These are phyloP conservation scores for Erysimum pusillum DNA, from an alignment of 441 rosid species.

Conservation along the genomic window DNA sequence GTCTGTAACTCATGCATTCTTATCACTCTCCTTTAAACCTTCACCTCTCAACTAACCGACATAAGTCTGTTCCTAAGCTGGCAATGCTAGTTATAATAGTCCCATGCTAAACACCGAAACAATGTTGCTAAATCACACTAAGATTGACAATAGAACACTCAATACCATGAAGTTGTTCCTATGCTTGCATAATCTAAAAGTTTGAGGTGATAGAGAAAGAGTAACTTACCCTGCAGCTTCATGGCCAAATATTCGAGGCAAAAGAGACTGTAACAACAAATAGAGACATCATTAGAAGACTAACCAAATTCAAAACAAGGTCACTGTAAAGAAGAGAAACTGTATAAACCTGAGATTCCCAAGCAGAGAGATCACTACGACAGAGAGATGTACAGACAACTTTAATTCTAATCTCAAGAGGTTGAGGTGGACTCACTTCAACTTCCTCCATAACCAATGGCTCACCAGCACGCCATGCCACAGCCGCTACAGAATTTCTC, in stretches of 20 bases:
- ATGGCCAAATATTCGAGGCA: conserved; percentile 95
- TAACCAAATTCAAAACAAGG: neutral
- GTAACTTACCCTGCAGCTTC: conserved; percentile 90
- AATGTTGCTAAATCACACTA: neutral
- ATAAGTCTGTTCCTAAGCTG: neutral
- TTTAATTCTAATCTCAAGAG: conserved; percentile 83
- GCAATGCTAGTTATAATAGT: neutral
- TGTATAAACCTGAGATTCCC: conserved; percentile 74
- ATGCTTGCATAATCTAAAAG: neutral
- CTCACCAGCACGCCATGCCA: conserved; percentile 91
- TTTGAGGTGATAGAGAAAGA: neutral
- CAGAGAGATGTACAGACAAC: conserved; percentile 89
- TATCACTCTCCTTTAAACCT: neutral
- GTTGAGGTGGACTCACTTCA: conserved; percentile 80
- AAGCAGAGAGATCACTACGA: conserved; percentile 83
- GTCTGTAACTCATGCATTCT: neutral
- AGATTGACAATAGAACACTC: neutral
- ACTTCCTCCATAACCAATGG: conserved; percentile 84
- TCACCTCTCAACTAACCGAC: neutral
- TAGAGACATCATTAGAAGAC: conserved; percentile 27
- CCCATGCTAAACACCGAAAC: neutral
- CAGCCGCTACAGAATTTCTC: conserved; percentile 68
- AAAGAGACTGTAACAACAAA: conserved; percentile 67
- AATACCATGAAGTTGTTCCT: neutral
- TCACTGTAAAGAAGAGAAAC: neutral